phyloP scores from a whole-genome alignment of 805 yeast genomes.

The Candida nitratophila region DNA sequence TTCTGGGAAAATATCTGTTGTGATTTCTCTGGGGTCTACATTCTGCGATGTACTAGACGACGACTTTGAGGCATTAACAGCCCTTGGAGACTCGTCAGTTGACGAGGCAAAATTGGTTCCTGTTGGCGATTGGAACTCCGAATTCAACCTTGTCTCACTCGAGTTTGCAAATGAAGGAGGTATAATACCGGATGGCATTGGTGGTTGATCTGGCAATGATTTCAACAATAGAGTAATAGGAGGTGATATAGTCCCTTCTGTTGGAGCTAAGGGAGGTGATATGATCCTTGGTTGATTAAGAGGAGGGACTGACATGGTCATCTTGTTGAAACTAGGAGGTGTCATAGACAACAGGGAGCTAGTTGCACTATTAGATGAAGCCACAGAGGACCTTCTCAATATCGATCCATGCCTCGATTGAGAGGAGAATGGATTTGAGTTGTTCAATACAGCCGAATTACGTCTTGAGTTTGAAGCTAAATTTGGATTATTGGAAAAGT shows the following conservation, averaged over 20 bases:
- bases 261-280: background rate
- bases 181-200: constrained; percentile 41
- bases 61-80: background rate
- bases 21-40: background rate
- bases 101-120: background rate
- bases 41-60: background rate
- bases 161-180: background rate
- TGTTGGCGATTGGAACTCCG: background rate
- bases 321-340: background rate
- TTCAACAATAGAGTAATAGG: background rate
- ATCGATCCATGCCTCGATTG: constrained; percentile 12
- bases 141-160: background rate
- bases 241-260: background rate
- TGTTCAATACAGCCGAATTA: constrained; percentile 5
- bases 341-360: constrained; percentile 1
- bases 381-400: constrained; percentile 10
- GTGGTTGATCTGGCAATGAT: constrained; percentile 37
- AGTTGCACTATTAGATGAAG: constrained; percentile 1
- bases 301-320: background rate
- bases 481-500: background rate
- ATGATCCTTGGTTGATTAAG: background rate
- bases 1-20: constrained; percentile 4
- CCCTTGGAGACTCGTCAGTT: background rate
- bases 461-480: constrained; percentile 10
- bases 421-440: constrained; percentile 1